phyloP scores from a whole-genome alignment of 371 early-diverging fungal species.

The Circinella umbellata region DNA sequence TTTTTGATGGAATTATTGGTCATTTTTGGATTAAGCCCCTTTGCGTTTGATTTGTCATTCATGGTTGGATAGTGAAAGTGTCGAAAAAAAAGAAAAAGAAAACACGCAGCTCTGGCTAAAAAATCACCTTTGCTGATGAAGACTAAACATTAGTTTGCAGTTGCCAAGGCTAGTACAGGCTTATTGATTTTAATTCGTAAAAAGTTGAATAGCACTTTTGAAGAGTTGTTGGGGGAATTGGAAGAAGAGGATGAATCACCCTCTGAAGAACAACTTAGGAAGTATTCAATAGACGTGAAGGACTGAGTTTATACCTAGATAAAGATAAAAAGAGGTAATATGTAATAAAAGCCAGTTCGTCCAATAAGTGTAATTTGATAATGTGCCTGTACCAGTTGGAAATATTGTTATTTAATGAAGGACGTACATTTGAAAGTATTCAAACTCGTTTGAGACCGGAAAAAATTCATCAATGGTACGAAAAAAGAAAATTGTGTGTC shows the following conservation, averaged over 20 bases:
- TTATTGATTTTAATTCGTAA: conserved; percentile 31
- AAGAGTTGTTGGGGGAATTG: conserved; percentile 27
- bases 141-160: conserved; percentile 3
- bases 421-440: conserved; percentile 95
- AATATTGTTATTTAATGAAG: conserved; percentile 92
- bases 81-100: too few relatives aligned
- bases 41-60: too few relatives aligned
- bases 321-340: too few relatives aligned
- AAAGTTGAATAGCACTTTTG: conserved; percentile 33
- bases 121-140: conserved; percentile 4
- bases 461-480: conserved; percentile 69
- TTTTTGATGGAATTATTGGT: too few relatives aligned
- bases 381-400: conserved; percentile 85
- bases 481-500: background rate
- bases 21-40: too few relatives aligned
- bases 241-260: conserved; percentile 33
- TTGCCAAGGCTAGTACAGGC: conserved; percentile 34
- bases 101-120: conserved; percentile 10
- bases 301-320: conserved; percentile 35
- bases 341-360: too few relatives aligned
- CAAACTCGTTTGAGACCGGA: conserved; percentile 96
- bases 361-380: conserved; percentile 58
- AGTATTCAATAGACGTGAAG: conserved; percentile 33
- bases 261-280: conserved; percentile 30
- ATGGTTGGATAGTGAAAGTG: too few relatives aligned